Base-by-base conservation (phyloP, 2,329 filamentous ascomycete species). In the Lasiodiplodia gonubiensis region DNA sequence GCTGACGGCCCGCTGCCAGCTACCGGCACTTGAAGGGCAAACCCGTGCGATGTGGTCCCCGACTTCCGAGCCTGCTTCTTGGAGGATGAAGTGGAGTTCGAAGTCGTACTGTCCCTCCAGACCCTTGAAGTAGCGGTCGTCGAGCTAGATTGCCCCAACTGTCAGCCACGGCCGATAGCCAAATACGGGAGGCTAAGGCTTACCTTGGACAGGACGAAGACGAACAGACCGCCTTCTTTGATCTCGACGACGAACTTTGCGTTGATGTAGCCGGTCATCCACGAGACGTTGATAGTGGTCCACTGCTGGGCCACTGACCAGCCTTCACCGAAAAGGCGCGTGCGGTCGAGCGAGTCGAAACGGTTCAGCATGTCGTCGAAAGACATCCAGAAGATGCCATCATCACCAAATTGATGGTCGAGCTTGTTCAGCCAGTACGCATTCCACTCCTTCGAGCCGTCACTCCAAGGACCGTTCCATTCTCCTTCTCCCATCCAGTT, bases 391-490 rank as follows among this genome's bases (percentile, higher is more conserved):
- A 68, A 68, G 8, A 59, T 42, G 16, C 91, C 91, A 71, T 94
- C 91, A 71, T 92, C 90, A 48, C 91, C 91, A 71, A 94, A 94
- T 51, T 86, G 88, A 75, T 94, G 91, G 54, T 86, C 84, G 0
- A 95, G 84, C 72, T 90, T 88, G 68, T 88, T 80, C 79, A 94
- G 88, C 86, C 90, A 92, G 71, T 93, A 89, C 0, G 91, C 84
- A 0, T 91, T 94, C 92, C 92, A 96, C 77, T 94, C 89, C 72
- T 92, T 91, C 7, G 90, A 92, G 0, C 92, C 92, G 74, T 95
- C 92, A 46, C 87, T 89, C 92, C 92, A 95, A 1, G 91, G 84
- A 1, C 92, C 92, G 35, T 87, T 90, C 92, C 92, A 95, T 78
- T 93, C 92, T 37, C 86, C 88, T 16, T 46, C 35, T 7, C 55